These are phyloP conservation scores for Oehlia diaphana DNA, from an alignment of 192 early-diverging fungal genomes.

Conservation along the genomic window DNA sequence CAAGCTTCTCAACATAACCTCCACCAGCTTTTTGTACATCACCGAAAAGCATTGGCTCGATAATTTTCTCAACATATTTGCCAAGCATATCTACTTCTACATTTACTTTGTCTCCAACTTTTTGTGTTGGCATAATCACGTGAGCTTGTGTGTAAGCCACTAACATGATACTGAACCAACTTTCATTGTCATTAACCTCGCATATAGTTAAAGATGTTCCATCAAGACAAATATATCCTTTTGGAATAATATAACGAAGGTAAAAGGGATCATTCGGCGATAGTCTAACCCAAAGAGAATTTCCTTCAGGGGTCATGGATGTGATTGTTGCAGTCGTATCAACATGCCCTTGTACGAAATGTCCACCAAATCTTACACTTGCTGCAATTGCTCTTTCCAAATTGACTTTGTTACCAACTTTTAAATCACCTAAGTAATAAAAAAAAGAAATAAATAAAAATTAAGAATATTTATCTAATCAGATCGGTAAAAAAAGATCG, in stretches of 20 bases:
- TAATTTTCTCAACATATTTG: conserved; percentile 77
- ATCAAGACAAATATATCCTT: conserved; percentile 93
- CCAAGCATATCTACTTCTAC: conserved; percentile 98
- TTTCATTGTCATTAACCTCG: conserved; percentile 73
- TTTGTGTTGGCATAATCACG: conserved; percentile 77
- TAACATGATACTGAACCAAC: conserved; percentile 91
- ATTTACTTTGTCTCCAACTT: conserved; percentile 79
- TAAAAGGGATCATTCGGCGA: conserved; percentile 49
- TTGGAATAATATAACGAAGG: conserved; percentile 87
- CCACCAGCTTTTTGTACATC: background rate
- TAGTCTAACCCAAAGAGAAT: conserved; percentile 77
- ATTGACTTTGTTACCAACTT: conserved; percentile 83
- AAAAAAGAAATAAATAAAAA: background rate
- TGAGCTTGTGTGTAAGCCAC: conserved; percentile 89
- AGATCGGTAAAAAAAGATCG: background rate
- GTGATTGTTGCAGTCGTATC: conserved; percentile 81
- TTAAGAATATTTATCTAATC: background rate
- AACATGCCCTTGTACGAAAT: conserved; percentile 97
- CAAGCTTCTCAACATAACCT: conserved; percentile 20
- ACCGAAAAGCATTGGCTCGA: conserved; percentile 59
- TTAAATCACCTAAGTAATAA: conserved; percentile 57
- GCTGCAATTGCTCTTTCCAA: conserved; percentile 92
- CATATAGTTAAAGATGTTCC: conserved; percentile 95
- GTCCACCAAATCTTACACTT: conserved; percentile 90
- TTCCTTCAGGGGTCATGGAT: conserved; percentile 79